phyloP scores from a whole-genome alignment of 2,329 filamentous ascomycete species.

The Colletotrichum gloeosporioides region DNA sequence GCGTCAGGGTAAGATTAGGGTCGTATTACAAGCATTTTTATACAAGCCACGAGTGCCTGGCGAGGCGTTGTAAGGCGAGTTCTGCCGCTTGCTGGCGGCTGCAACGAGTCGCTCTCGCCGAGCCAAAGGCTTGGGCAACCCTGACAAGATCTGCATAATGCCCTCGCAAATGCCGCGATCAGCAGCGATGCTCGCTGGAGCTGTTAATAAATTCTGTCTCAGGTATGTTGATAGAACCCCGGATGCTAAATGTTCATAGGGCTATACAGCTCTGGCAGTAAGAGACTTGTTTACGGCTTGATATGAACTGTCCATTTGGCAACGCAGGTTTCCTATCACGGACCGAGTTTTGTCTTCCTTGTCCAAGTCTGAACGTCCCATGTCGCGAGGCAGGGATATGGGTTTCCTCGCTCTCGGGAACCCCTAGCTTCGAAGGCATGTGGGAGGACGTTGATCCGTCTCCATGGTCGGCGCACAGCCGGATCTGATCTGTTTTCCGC shows the following conservation, averaged over 20 bases:
- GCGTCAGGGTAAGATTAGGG: conserved; percentile 9
- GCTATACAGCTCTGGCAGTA: not conserved
- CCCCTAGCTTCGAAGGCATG: not conserved
- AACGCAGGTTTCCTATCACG: not conserved
- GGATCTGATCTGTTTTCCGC: not conserved
- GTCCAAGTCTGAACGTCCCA: not conserved
- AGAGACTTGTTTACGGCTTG: not conserved
- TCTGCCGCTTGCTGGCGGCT: not conserved
- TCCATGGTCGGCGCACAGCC: not conserved
- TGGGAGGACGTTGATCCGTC: conserved; percentile 3
- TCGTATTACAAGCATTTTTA: conserved; percentile 3
- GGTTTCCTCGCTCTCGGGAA: not conserved
- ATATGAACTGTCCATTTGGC: not conserved
- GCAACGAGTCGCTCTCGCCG: conserved; percentile 7
- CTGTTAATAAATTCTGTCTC: not conserved
- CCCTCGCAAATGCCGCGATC: conserved; percentile 14
- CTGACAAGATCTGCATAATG: not conserved
- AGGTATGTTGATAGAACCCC: not conserved
- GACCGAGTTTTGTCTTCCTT: not conserved
- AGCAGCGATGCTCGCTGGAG: not conserved
- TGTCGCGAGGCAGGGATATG: not conserved
- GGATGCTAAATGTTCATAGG: not conserved
- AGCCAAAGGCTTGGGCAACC: not conserved
- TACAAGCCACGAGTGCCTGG: not conserved
- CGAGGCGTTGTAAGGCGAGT: not conserved